Base-by-base conservation (phyloP, 257 asterid genomes). In the Fraxinus cuspidata region DNA sequence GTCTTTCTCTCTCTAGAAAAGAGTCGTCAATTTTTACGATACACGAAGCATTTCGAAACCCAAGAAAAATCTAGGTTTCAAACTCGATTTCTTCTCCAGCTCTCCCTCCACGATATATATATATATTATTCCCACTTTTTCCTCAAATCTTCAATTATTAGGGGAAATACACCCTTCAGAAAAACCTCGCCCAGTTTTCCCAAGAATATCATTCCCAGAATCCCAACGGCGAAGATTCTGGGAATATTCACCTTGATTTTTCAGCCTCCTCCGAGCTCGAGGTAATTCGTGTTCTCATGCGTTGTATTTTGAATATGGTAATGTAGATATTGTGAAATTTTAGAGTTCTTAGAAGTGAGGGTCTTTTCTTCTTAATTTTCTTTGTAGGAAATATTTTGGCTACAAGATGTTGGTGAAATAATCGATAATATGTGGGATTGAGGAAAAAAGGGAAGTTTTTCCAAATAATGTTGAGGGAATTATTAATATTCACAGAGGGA, bases 61-160 rank as follows among this genome's bases (percentile, higher is more conserved):
- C 53, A 67, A 16, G 34, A 37, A 60, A 42, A 29, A 74, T 47
- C 84, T 86, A 85, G 90, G 88, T 86, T 88, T 76, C 84, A 71
- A 6, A 51, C 0, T 6, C 11, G 75, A 75, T 68, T 81, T 81
- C 83, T 29, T 28, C 65, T 84, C 84, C 80, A 72, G 64, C 74
- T 81, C 79, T 42, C 51, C 51, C 51, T 42, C 51, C 34, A 35
- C 18, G 70, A 40, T 44, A 34, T 72, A n/a, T 25, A n/a, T 25
- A 74, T 38, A 11, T 42, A 40, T 2, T 42, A 67, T 77, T 76
- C 84, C 78, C 79, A 15, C 15, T 80, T 65, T 78, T 53, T 32
- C 68, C 83, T 79, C 78, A 32, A 75, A 75, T 71, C 77, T 74
- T 73, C 68, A 37, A 23, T 56, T 63, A 8, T 76, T 56, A 21